These are phyloP conservation scores for Acanthamoeba rhysodes DNA, from an alignment of 208 protist species.

Conservation along the genomic window DNA sequence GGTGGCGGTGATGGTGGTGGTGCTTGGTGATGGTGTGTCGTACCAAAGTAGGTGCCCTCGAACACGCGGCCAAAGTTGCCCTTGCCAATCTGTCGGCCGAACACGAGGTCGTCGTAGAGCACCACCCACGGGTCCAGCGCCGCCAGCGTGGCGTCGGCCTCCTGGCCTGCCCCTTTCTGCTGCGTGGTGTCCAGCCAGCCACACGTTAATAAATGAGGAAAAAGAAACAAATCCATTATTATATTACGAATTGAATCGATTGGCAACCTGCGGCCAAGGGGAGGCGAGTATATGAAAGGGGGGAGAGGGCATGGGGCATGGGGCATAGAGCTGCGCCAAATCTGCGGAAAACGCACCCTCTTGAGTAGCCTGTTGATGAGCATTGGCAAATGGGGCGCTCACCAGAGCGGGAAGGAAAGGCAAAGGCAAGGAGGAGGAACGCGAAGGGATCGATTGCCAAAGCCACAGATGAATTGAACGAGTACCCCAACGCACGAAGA, in stretches of 20 bases:
- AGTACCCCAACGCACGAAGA: too few species aligned
- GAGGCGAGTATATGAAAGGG: neutral
- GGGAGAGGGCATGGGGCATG: too few species aligned
- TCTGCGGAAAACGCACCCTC: neutral
- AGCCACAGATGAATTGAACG: too few species aligned
- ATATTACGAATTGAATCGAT: too few species aligned
- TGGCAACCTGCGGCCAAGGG: too few species aligned
- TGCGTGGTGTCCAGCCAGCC: too few species aligned
- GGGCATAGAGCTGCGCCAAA: neutral
- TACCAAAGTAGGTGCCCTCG: slow-evolving; percentile 67
- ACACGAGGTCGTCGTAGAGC: slow-evolving; percentile 39
- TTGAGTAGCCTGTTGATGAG: slow-evolving; percentile 29
- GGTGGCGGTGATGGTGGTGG: neutral
- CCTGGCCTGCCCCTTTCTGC: neutral
- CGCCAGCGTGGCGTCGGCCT: neutral
- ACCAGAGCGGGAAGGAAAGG: neutral
- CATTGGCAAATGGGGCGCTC: neutral
- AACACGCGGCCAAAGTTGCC: slow-evolving; percentile 60
- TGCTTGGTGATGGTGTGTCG: neutral
- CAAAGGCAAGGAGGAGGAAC: neutral
- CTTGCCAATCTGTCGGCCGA: slow-evolving; percentile 41
- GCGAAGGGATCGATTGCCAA: too few species aligned
- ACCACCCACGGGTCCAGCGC: slow-evolving; percentile 5
- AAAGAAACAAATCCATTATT: neutral
- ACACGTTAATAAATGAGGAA: neutral